Evolutionary conservation across 2,329 filamentous ascomycete genomes (phyloP), one percentile per base, ranked within the genome.

Genomic region (Fusarium mangiferae): DNA sequence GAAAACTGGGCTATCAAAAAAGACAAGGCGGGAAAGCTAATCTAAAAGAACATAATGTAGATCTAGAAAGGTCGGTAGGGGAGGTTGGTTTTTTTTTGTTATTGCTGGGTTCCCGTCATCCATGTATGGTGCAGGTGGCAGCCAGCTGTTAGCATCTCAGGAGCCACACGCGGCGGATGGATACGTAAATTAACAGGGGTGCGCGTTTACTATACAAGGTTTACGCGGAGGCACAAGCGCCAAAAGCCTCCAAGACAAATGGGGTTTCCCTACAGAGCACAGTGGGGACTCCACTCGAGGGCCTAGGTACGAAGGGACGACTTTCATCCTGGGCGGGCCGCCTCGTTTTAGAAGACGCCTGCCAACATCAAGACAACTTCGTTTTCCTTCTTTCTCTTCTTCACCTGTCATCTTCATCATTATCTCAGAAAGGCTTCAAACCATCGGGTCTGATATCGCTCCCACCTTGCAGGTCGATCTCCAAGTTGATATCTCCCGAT

Each of bases 141-240:
- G 65, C 45, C 66, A 69, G 66, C 54, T 69, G 67, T 54, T 70
- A 70, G 67, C 57, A 54, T 35, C 35, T 39, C 10, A 52, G 45
- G 49, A 69, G 66, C 66, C 59, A 70, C 59, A 69, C 59, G 59
- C 46, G 46, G 59, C 39, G 46, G 51, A 38, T 41, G 35, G 51
- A 63, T 66, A 54, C 62, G 46, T 63, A 66, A 63, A 64, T 66
- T 66, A 70, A 66, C 66, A 70, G 75, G 70, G 67, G 67, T 52
- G 73, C 68, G 77, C 80, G 80, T 75, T 72, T 66, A 55, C 51
- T n/a, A 39, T 30, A 58, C 67, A 70, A 70, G 78, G 78, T 81
- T 82, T 82, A 77, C 78, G 78, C 74, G 77, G 78, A 79, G 77
- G 77, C 59, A 66, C 60, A 74, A 70, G 70, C 71, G 72, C 68